Conservation (phyloP, 768 basidiomycete species). For the Tricholomella constricta region DNA sequence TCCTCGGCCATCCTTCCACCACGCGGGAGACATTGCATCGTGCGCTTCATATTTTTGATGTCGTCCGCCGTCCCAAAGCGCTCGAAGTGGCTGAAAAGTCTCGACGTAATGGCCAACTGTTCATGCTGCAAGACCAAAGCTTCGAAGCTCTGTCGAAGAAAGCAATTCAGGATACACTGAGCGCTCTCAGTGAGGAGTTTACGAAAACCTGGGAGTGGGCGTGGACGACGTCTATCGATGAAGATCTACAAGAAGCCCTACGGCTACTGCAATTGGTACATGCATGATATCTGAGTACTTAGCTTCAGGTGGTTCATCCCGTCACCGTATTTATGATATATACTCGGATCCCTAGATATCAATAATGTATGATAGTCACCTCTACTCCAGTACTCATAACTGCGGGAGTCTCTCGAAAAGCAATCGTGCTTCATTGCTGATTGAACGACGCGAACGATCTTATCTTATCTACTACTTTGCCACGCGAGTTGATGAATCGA, state of each 20-base stretch:
- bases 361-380: not conserved
- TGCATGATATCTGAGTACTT: not conserved
- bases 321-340: not conserved
- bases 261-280: conserved; percentile 25
- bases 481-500: not conserved
- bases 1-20: conserved; percentile 46
- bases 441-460: too few relatives aligned
- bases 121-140: conserved; percentile 36
- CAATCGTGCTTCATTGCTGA: too few relatives aligned
- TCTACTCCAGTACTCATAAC: not conserved
- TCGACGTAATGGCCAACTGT: conserved; percentile 43
- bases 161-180: conserved; percentile 33
- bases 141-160: conserved; percentile 29
- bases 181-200: conserved; percentile 41
- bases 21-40: conserved; percentile 40
- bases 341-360: not conserved
- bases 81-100: conserved; percentile 39
- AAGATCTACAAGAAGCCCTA: conserved; percentile 40
- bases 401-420: not conserved
- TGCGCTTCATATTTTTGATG: conserved; percentile 50
- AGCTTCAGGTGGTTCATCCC: not conserved
- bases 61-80: conserved; percentile 49
- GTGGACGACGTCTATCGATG: conserved; percentile 52
- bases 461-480: too few relatives aligned
- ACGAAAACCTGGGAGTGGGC: conserved; percentile 64